Evolutionary conservation across 805 yeast genomes (phyloP), one percentile per base, ranked within the genome.

Genomic region (Kluyveromyces wickerhamii): DNA sequence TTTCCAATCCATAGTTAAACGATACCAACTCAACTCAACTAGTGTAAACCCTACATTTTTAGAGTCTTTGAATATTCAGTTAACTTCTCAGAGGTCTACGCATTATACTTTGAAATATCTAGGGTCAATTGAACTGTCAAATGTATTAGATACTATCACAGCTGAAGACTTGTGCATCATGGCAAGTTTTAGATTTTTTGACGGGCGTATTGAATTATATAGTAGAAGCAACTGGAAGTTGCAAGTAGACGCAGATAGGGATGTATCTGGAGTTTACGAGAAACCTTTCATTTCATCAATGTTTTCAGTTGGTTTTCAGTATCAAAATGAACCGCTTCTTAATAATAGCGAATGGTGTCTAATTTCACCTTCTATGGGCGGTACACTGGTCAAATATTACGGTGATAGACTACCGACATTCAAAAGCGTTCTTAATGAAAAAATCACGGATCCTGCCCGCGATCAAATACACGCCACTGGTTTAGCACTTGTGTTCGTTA

Each of bases 401-500:
- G 35, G 36, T 16, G 34, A 47, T 15, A 28, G 27, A 5, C 37
- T 37, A 6, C 57, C 59, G 1, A 33, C 38, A 27, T 55, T 49
- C 31, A 35, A 39, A 20, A 37, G 47, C 21, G 37, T 49, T n/a
- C 36, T 28, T 14, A 44, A 47, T 8, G 34, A 42, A 4, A 45
- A 47, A 19, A 29, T 37, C 5, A 35, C 41, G 5, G 43, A 47
- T 30, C 28, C 38, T 2, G 18, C 37, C 1, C 38, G 44, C 15
- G 60, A 58, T 36, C 33, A 35, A 5, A 29, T 48, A 2, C 49
- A 51, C 30, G 58, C 61, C 1, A 51, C 53, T 1, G 54, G 60
- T 2, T 49, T 53, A 23, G 62, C 63, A 3, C 56, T 54, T 39
- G 54, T 53, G 12, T 59, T 57, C 44, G 63, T 57, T 1, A 52